These are phyloP conservation scores for Tetracentron sinense DNA, from an alignment of 164 flowering plant species.

Conservation along the genomic window DNA sequence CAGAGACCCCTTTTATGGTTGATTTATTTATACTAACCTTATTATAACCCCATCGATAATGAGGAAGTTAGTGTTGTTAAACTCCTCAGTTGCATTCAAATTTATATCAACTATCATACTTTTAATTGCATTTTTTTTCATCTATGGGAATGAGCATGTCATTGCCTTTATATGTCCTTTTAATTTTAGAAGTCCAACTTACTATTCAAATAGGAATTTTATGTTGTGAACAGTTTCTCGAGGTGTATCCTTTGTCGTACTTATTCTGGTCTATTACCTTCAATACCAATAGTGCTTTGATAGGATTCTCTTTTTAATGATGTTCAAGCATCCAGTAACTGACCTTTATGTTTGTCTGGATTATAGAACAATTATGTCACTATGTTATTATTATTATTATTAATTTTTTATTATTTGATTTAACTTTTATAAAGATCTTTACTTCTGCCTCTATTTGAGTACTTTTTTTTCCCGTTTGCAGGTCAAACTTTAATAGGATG, in stretches of 20 bases:
- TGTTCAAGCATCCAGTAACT: background rate
- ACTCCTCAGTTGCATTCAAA: background rate
- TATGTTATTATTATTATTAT: too few relatives aligned
- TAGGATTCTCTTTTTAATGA: too few relatives aligned
- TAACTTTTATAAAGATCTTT: too few relatives aligned
- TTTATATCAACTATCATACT: background rate
- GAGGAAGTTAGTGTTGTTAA: background rate
- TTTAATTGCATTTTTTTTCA: background rate
- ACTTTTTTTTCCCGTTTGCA: conserved; percentile 26
- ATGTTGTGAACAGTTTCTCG: too few relatives aligned
- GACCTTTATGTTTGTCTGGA: background rate
- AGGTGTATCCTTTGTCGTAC: too few relatives aligned
- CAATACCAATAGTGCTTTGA: background rate
- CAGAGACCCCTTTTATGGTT: too few relatives aligned
- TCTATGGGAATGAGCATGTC: background rate
- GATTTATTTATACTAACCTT: too few relatives aligned
- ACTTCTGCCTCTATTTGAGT: background rate
- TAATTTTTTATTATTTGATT: too few relatives aligned
- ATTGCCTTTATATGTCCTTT: background rate
- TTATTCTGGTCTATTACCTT: background rate
- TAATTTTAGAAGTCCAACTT: too few relatives aligned
- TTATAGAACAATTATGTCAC: background rate
- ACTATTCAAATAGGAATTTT: too few relatives aligned
- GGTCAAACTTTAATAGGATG: conserved; percentile 86
- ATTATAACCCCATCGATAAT: too few relatives aligned